These are phyloP conservation scores for Boletus reticuloceps DNA, from an alignment of 768 basidiomycete species.

Conservation along the genomic window DNA sequence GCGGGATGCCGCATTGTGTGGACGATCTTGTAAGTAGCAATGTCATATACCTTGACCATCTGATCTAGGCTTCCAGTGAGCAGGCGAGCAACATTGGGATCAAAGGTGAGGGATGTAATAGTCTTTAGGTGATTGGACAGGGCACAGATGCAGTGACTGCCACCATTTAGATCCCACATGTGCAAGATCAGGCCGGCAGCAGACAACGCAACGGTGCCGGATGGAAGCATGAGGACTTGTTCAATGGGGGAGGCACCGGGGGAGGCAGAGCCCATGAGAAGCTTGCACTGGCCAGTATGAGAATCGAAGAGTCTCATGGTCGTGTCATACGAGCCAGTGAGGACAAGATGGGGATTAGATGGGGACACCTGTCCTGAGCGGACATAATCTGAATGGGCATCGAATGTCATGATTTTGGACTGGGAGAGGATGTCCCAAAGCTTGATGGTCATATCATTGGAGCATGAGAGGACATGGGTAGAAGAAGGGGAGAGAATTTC, in stretches of 20 bases:
- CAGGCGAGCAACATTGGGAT: conserved; percentile 70
- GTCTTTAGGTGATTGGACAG: conserved; percentile 99
- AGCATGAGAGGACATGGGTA: conserved; percentile 88
- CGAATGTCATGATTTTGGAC: conserved; percentile 72
- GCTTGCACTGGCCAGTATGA: conserved; percentile 79
- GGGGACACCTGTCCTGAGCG: conserved; percentile 87
- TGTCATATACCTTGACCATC: conserved; percentile 98
- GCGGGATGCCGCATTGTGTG: conserved; percentile 99
- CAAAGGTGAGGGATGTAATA: conserved; percentile 84
- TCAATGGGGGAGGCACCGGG: conserved; percentile 65
- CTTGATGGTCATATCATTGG: conserved; percentile 92
- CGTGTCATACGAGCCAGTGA: conserved; percentile 94
- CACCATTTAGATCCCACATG: conserved; percentile 93
- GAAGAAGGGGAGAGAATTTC: conserved; percentile 83
- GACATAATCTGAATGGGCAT: conserved; percentile 92
- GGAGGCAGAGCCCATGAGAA: conserved; percentile 60
- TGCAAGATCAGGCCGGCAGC: conserved; percentile 90
- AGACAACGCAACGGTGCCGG: conserved; percentile 79
- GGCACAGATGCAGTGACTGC: conserved; percentile 85
- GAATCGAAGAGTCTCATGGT: conserved; percentile 87
- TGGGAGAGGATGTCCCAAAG: conserved; percentile 96
- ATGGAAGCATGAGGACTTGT: conserved; percentile 89
- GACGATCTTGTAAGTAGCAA: conserved; percentile 88
- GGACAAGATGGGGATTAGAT: conserved; percentile 75
- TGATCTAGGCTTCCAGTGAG: conserved; percentile 92